phyloP scores from a whole-genome alignment of 2,329 filamentous ascomycete genomes.

The Ophiostoma angusticollis region DNA sequence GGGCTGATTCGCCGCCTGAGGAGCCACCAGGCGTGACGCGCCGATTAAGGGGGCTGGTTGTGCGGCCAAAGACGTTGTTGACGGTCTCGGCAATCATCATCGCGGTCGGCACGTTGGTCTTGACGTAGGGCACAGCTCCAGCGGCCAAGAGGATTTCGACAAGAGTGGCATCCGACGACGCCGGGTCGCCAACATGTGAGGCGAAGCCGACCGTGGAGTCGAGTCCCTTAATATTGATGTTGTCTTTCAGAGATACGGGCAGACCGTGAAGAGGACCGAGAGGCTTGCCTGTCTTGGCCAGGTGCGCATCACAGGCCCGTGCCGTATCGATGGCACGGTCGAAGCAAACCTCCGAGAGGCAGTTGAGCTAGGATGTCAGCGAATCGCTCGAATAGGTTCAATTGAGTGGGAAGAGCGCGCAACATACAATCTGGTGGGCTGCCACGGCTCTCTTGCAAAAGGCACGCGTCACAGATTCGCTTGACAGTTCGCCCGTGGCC shows the following conservation, averaged over 20 bases:
- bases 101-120: constrained; percentile 44
- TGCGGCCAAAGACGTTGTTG: constrained; percentile 52
- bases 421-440: constrained; percentile 25
- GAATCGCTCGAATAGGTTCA: background rate
- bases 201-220: constrained; percentile 53
- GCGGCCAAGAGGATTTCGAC: constrained; percentile 29
- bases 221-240: constrained; percentile 49
- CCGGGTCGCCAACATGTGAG: constrained; percentile 46
- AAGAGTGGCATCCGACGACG: constrained; percentile 27
- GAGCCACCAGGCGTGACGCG: constrained; percentile 49
- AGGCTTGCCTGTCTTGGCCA: constrained; percentile 32
- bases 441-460: constrained; percentile 27
- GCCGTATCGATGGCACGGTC: constrained; percentile 37
- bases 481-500: constrained; percentile 25
- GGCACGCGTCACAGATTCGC: constrained; percentile 23
- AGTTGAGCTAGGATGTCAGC: constrained; percentile 27
- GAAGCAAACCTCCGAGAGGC: constrained; percentile 40
- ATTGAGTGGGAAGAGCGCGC: background rate
- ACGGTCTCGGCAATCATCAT: constrained; percentile 59
- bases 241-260: constrained; percentile 57
- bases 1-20: constrained; percentile 53
- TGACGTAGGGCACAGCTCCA: constrained; percentile 43
- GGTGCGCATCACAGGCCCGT: constrained; percentile 33
- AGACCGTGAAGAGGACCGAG: constrained; percentile 53
- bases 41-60: constrained; percentile 48